Evolutionary conservation across 129 eudicot genomes (phyloP).

Genomic region (carrot (Daucus carota)): DH1_v3.0 NC_030385.2:34671001-34671500

Average conservation of each 20-base stretch:
- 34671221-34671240: neutral
- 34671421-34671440: neutral
- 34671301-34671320: no score
- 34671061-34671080: no score
- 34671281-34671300: neutral
- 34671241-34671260: neutral
- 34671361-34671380: neutral
- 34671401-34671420: neutral
- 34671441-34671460: neutral
- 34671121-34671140: neutral
- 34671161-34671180: neutral
- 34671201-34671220: no score
- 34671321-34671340: neutral
- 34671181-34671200: neutral
- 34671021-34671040: no score
- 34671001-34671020: no score
- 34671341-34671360: neutral
- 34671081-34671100: no score
- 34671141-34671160: neutral
- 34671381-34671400: no score
- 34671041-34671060: no score
- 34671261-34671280: neutral
- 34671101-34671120: no score
- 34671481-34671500: neutral
- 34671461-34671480: neutral